These are phyloP conservation scores for Guyanaporus albipodus DNA, from an alignment of 768 basidiomycete genomes.

Conservation along the genomic window DNA sequence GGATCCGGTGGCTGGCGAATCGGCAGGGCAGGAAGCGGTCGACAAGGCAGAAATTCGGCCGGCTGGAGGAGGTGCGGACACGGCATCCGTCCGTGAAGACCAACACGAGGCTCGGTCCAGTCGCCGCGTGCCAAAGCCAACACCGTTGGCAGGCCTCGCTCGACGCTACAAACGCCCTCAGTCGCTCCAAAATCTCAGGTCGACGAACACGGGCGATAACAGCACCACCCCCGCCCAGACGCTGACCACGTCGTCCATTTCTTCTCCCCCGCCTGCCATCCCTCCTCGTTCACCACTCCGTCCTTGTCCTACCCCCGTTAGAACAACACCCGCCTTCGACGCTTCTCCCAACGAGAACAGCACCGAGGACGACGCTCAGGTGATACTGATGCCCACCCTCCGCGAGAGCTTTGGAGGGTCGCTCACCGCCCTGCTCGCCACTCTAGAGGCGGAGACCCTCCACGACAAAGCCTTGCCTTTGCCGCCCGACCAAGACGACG, in stretches of 20 bases:
- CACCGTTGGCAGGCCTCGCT: no score
- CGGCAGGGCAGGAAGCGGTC: neutral
- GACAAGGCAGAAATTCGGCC: neutral
- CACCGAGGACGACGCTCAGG: constrained; percentile 8
- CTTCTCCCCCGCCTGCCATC: constrained; percentile 21
- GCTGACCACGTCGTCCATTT: neutral
- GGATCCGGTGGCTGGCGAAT: constrained; percentile 5
- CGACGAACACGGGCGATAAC: no score
- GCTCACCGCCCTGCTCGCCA: constrained; percentile 29
- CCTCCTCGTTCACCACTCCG: constrained; percentile 32
- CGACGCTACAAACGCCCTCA: constrained; percentile 34
- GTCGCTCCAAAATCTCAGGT: constrained; percentile 28
- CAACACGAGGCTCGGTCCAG: constrained; percentile 37
- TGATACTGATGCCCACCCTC: constrained; percentile 29
- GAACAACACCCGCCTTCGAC: constrained; percentile 10
- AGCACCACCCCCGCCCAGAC: no score
- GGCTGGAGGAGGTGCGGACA: constrained; percentile 21
- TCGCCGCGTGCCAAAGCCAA: constrained; percentile 49
- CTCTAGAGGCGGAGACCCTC: constrained; percentile 27
- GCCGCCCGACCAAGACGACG: constrained; percentile 27
- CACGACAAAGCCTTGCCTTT: constrained; percentile 31
- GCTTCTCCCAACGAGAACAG: constrained; percentile 6
- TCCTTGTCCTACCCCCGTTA: constrained; percentile 25
- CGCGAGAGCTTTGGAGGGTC: constrained; percentile 32
- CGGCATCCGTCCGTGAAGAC: constrained; percentile 14